Conservation (phyloP, 345 rosid genomes). For the Pugionium dolabratum region DNA sequence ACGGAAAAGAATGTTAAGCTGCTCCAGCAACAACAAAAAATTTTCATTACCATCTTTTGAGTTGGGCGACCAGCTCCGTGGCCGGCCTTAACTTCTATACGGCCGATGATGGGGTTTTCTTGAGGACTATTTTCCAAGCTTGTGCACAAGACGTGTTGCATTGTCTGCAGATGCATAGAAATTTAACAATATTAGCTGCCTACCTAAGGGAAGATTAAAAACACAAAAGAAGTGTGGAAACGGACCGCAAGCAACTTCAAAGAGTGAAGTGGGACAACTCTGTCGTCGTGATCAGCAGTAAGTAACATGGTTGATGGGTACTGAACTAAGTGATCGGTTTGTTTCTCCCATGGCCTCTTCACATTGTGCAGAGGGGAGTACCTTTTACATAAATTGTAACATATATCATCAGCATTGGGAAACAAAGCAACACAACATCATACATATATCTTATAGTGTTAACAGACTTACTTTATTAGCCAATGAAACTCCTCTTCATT, state of each 20-base stretch:
- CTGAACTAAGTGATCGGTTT: conserved; percentile 45
- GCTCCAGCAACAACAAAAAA: too few species aligned
- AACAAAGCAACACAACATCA: conserved; percentile 20
- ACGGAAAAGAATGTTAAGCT: not conserved
- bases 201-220: not conserved
- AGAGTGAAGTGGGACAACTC: conserved; percentile 87
- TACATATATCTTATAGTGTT: not conserved
- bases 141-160: conserved; percentile 74
- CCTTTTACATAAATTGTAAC: conserved; percentile 44
- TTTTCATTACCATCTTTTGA: conserved; percentile 65
- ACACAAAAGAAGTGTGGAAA: conserved; percentile 5
- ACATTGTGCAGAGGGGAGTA: conserved; percentile 95
- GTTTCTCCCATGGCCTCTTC: conserved; percentile 83
- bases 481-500: conserved; percentile 82
- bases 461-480: conserved; percentile 71
- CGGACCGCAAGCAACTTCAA: conserved; percentile 85
- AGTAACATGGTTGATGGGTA: conserved; percentile 90
- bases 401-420: not conserved
- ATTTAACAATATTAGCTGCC: not conserved
- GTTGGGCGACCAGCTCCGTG: too few species aligned
- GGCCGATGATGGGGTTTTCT: conserved; percentile 81
- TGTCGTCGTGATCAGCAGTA: conserved; percentile 96
- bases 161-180: conserved; percentile 51
- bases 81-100: conserved; percentile 88
- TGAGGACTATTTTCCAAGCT: conserved; percentile 84